Base-by-base conservation (phyloP, 352 stramenopile species). In the Saprolegnia parasitica region DNA sequence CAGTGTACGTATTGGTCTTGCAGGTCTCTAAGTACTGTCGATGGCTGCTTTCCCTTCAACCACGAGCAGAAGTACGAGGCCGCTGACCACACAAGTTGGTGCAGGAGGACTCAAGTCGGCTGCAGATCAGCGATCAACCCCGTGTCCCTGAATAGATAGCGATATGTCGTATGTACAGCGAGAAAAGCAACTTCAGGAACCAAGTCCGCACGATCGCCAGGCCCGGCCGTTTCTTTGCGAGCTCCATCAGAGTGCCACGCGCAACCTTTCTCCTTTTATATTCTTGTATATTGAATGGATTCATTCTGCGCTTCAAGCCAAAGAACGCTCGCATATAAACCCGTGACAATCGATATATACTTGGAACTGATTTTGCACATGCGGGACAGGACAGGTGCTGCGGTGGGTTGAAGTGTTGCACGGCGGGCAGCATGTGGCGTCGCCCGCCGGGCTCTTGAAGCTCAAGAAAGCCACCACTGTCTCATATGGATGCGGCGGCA, bases 391-490 rank as follows among this genome's bases (percentile, higher is more conserved):
- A n/a, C 11, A n/a, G 13, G 18, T 4, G 42, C 18, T 49, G 13
- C 42, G 42, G 13, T n/a, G 42, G 42, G 42, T 49, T 49, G 42
- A 49, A 49, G 42, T 49, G 42, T 49, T 49, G 42, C 42, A 49
- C 42, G 11, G 3, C 3, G 3, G 18, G 42, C 42, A 49, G 42
- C 42, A 49, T 49, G 13, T 49, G 42, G 42, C 13, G 13, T 49
- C 13, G 42, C 13, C 42, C 42, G 11, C 18, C 42, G 18, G 8
- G 42, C 42, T 15, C 11, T 49, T 49, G 42, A 49, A 49, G 13
- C 42, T 49, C 42, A 49, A 49, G 42, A 49, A 49, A 49, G 42
- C 42, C 42, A 49, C 13, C 42, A 49, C 42, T 49, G 42, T 49
- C 42, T 49, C 42, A 49, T 35, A 35, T 49, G 42, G 42, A 49